Conservation (phyloP, 768 basidiomycete species). For the Termitomyces titanicus region DNA sequence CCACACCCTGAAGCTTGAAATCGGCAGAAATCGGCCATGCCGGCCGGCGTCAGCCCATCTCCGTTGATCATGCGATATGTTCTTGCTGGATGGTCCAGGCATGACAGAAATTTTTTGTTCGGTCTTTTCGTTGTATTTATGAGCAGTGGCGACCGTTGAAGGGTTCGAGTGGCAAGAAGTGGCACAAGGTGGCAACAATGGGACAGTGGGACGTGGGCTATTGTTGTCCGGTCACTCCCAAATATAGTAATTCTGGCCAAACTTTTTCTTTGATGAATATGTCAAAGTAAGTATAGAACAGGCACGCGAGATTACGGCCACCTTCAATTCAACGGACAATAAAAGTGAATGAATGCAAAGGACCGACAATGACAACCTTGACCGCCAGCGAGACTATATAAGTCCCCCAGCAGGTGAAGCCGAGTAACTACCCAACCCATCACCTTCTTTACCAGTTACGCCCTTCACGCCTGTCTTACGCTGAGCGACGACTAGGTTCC, state of each 20-base stretch:
- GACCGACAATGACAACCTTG: background rate
- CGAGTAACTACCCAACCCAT: background rate
- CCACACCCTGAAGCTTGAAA: no score
- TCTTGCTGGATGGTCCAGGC: background rate
- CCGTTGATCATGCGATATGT: background rate
- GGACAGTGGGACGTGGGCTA: no score
- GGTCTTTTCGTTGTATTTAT: background rate
- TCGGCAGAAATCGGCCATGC: background rate
- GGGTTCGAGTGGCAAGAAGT: no score
- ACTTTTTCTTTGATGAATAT: background rate
- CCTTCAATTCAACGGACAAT: background rate
- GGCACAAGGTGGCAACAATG: no score
- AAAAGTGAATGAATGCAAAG: background rate
- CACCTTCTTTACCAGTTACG: background rate
- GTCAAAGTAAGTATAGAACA: background rate
- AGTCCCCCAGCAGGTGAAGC: background rate
- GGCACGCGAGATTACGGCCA: background rate
- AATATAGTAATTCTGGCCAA: background rate
- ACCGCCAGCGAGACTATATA: background rate
- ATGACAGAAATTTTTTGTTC: background rate
- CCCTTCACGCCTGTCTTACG: background rate
- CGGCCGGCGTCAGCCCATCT: background rate
- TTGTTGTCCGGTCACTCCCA: background rate
- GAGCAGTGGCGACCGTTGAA: background rate
- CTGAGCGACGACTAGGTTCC: conserved; percentile 1